These are phyloP conservation scores for Hypoxylon rickii DNA, from an alignment of 495 filamentous ascomycete genomes.

Conservation along the genomic window DNA sequence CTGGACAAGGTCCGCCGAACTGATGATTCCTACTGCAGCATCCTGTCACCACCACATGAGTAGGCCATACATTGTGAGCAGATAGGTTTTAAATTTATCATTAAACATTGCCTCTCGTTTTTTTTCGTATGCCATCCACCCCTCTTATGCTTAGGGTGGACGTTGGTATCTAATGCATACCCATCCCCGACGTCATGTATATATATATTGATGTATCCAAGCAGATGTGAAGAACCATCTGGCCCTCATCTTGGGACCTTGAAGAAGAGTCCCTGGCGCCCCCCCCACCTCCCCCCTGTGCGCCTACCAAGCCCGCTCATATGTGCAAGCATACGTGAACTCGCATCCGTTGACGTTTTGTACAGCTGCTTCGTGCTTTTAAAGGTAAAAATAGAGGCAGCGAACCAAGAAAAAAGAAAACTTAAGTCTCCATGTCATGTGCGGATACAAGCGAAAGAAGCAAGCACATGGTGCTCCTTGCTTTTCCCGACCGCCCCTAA, in stretches of 20 bases:
- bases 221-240: slow-evolving; percentile 24
- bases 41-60: too few species aligned
- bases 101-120: slow-evolving; percentile 36
- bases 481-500: slow-evolving; percentile 30
- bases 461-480: slow-evolving; percentile 26
- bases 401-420: slow-evolving; percentile 5
- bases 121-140: slow-evolving; percentile 40
- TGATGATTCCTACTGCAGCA: too few species aligned
- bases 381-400: slow-evolving; percentile 11
- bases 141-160: slow-evolving; percentile 32
- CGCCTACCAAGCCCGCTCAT: slow-evolving; percentile 20
- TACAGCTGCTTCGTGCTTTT: slow-evolving; percentile 19
- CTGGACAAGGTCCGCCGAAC: too few species aligned
- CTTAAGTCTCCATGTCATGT: not conserved
- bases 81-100: slow-evolving; percentile 11
- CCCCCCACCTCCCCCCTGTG: slow-evolving; percentile 11
- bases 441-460: slow-evolving; percentile 15
- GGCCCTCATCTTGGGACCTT: slow-evolving; percentile 1
- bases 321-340: slow-evolving; percentile 17
- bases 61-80: too few species aligned
- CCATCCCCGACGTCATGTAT: slow-evolving; percentile 25
- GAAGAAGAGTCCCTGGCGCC: slow-evolving; percentile 15
- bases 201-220: slow-evolving; percentile 35
- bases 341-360: slow-evolving; percentile 10
- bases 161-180: slow-evolving; percentile 40